Base-by-base conservation (phyloP, 1,139 yeast genomes). In the Scheffersomyces illinoinensis region DNA sequence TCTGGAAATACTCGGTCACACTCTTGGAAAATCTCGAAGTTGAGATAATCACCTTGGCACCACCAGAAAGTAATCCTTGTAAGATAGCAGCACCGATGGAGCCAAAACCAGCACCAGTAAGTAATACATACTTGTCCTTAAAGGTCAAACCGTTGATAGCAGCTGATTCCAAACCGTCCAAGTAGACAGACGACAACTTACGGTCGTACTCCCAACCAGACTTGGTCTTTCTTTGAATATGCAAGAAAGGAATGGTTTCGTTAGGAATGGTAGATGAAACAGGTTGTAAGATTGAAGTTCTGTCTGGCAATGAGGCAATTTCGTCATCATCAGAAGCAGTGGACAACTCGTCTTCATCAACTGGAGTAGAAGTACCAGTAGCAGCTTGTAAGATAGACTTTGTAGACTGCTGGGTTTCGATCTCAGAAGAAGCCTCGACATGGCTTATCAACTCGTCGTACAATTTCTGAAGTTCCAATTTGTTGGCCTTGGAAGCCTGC, bases 41-140 rank as follows among this genome's bases (percentile, higher is more conserved):
- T 54, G 99, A 95, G 59, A 95, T 97, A 73, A 95, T 82, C 68
- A 93, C 98, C 77, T 91, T 91, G 59, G 99, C 98, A 83, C 99
- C 99, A 80, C 99, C 99, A 73, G 96, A 88, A 59, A 95, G 83
- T 74, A 95, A 84, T 65, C 99, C 99, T 81, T 91, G 97, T 74
- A 95, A 84, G 66, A 95, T 87, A 77, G 95, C 98, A 62, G 98
- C 98, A 79, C 98, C 99, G 75, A 95, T 95, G 57, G 99, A 95
- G 56, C 98, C 99, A 57, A 92, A 95, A 83, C 99, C 99, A 57
- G 98, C 98, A 82, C 99, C 99, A 57, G 99, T 95, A 68, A 95
- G 84, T 71, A 95, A 86, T 57, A 93, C 97, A 66, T 89, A 88
- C 78, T 93, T 95, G 76, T 88, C 91, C 75, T 90, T 89, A 83